A percentile compares a stretch with the other conserved stretches of the same genome.
Conservation (phyloP, 1,139 yeast genomes). For the Candida tetrigidarum region DNA sequence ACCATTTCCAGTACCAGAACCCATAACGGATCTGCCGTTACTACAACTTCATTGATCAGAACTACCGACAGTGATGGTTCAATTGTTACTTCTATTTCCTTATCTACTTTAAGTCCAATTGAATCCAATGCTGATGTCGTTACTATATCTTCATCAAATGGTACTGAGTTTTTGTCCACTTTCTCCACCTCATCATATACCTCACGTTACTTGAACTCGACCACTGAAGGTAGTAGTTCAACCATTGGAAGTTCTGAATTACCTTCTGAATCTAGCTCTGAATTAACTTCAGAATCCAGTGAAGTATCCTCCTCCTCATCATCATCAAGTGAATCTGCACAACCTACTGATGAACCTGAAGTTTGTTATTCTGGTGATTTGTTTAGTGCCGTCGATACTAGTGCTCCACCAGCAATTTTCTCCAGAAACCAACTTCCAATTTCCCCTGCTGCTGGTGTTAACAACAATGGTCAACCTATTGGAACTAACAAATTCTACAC, state of each 20-base stretch:
- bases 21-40: background rate
- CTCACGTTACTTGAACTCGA: background rate
- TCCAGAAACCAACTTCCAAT: conserved; percentile 52
- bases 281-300: background rate
- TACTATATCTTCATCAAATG: conserved; percentile 1
- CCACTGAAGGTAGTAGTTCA: no score
- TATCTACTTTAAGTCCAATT: background rate
- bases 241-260: no score
- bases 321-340: background rate
- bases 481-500: conserved; percentile 87
- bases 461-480: conserved; percentile 51
- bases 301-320: background rate
- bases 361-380: conserved; percentile 40
- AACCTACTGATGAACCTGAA: conserved; percentile 1
- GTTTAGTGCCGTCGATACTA: conserved; percentile 53
- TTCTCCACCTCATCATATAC: background rate
- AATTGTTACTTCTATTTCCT: background rate
- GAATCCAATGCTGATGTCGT: background rate
- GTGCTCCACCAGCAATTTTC: conserved; percentile 55
- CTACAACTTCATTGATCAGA: background rate
- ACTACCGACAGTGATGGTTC: background rate
- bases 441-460: conserved; percentile 51
- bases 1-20: conserved; percentile 2
- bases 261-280: background rate
- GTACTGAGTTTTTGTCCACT: background rate